Percentiles rank a stretch among this genome's conserved stretches.
Evolutionary conservation across 2,329 filamentous ascomycete genomes (phyloP).

Genomic region (Chaetomium sp.): DNA sequence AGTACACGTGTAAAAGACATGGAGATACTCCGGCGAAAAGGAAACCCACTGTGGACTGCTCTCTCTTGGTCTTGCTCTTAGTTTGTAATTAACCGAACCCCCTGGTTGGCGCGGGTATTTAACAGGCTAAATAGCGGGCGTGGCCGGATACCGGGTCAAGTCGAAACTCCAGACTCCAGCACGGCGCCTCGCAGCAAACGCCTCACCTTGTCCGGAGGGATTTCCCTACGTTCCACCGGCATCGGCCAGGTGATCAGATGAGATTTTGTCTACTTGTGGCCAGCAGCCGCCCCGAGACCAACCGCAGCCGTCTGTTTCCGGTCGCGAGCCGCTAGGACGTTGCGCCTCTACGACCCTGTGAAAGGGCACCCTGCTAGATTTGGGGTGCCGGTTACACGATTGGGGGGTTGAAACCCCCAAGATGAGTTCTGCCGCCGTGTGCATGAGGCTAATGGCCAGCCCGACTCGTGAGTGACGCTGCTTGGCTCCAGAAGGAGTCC

Average conservation of each 20-base stretch:
- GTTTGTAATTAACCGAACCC: conserved; percentile 32
- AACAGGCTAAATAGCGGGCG: conserved; percentile 34
- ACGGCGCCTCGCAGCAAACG: conserved; percentile 14
- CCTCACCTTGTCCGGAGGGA: conserved; percentile 20
- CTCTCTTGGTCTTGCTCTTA: conserved; percentile 7
- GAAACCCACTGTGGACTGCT: conserved; percentile 21
- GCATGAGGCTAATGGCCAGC: conserved; percentile 21
- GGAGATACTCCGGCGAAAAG: conserved; percentile 22
- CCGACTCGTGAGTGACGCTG: conserved; percentile 23
- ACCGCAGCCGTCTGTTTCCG: neutral
- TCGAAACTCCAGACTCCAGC: conserved; percentile 24
- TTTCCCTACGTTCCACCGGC: conserved; percentile 24
- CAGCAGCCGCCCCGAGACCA: conserved; percentile 6
- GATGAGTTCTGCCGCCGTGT: conserved; percentile 16
- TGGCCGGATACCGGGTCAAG: conserved; percentile 36
- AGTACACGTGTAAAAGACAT: too few species aligned
- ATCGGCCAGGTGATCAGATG: conserved; percentile 26
- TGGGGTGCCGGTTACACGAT: conserved; percentile 5
- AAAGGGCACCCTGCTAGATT: neutral
- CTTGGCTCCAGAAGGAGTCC: conserved; percentile 25
- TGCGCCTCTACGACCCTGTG: conserved; percentile 4
- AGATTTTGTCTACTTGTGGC: conserved; percentile 19
- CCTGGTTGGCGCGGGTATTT: conserved; percentile 31
- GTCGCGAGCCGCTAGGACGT: conserved; percentile 9
- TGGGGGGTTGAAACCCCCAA: conserved; percentile 19